Evolutionary conservation across 331 rosid genomes (phyloP).

Genomic region (Malus hybrid): DNA sequence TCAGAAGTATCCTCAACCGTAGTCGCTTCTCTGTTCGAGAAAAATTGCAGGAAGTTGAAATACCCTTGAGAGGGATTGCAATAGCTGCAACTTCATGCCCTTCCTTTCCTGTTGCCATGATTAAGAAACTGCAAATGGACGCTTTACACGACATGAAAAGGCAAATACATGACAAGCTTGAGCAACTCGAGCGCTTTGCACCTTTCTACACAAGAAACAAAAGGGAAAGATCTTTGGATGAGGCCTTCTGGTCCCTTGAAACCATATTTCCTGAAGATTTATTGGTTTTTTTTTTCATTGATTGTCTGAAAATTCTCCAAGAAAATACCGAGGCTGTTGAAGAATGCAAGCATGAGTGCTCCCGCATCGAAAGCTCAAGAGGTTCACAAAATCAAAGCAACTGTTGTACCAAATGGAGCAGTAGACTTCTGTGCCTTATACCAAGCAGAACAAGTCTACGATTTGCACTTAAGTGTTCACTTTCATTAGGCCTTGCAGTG

Average conservation of each 20-base stretch:
- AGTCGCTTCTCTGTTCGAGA: slow-evolving; percentile 12
- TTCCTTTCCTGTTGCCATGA: slow-evolving; percentile 31
- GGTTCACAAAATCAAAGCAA: neutral
- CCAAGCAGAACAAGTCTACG: slow-evolving; percentile 33
- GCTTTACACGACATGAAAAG: slow-evolving; percentile 25
- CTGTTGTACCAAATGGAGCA: neutral
- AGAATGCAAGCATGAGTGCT: slow-evolving; percentile 7
- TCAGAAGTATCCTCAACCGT: slow-evolving; percentile 12
- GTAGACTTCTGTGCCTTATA: slow-evolving; percentile 13
- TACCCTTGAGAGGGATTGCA: slow-evolving; percentile 49
- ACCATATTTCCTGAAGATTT: slow-evolving; percentile 30
- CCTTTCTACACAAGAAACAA: slow-evolving; percentile 29
- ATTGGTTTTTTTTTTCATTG: slow-evolving; percentile 45
- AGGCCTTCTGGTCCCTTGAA: slow-evolving; percentile 7
- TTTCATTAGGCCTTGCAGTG: slow-evolving; percentile 35
- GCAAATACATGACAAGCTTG: slow-evolving; percentile 26
- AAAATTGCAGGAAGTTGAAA: slow-evolving; percentile 35
- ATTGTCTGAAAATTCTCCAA: slow-evolving; percentile 44
- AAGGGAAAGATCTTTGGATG: slow-evolving; percentile 6
- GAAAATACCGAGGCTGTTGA: slow-evolving; percentile 14
- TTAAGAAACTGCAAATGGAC: slow-evolving; percentile 20
- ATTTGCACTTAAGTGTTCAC: slow-evolving; percentile 33
- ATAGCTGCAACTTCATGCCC: slow-evolving; percentile 31
- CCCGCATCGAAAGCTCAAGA: neutral
- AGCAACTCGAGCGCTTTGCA: slow-evolving; percentile 26